Conservation (phyloP, 2,329 filamentous ascomycete genomes). For the Trichoderma atroviride region DNA sequence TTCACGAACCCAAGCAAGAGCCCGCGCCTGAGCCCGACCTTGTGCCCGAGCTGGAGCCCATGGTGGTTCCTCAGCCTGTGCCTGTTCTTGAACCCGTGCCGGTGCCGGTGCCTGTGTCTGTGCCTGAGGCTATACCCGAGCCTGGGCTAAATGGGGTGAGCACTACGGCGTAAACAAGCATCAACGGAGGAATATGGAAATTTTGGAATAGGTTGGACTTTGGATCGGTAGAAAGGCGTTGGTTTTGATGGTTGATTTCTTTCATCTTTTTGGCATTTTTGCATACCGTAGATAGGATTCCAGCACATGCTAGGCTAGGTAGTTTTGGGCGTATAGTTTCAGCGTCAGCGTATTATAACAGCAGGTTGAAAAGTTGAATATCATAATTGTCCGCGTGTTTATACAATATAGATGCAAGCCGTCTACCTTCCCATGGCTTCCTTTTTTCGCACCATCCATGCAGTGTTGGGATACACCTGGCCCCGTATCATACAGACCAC, state of each 20-base stretch:
- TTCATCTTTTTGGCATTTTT: not conserved
- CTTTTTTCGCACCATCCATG: slow-evolving; percentile 11
- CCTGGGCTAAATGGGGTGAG: not conserved
- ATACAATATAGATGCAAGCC: slow-evolving; percentile 24
- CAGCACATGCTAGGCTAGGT: not conserved
- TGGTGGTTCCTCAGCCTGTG: not conserved
- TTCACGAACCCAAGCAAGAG: slow-evolving; percentile 1
- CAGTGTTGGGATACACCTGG: slow-evolving; percentile 21
- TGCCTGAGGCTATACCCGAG: not conserved
- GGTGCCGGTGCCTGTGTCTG: not conserved
- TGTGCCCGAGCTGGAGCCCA: not conserved
- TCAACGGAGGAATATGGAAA: not conserved
- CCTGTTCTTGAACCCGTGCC: slow-evolving; percentile 2
- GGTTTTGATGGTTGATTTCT: not conserved
- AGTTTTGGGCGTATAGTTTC: not conserved
- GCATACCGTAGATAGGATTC: not conserved
- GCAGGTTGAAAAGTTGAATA: slow-evolving; percentile 4
- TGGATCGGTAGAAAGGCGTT: slow-evolving; percentile 1
- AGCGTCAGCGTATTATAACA: not conserved
- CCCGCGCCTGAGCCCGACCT: not conserved
- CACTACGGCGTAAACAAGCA: not conserved
- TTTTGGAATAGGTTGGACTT: not conserved
- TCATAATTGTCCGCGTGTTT: not conserved
- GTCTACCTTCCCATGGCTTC: slow-evolving; percentile 22
- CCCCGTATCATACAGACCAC: not conserved